Conservation (phyloP, 306 rosid genomes). For the Malus domestica region ASM211411v1 NC_041791.1:950001-950500, state of each 20-base stretch:
- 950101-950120: background rate
- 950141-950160: constrained; percentile 7
- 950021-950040: background rate
- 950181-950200: background rate
- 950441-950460: background rate
- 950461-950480: background rate
- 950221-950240: constrained; percentile 1
- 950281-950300: background rate
- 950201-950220: constrained; percentile 8
- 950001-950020: background rate
- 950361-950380: background rate
- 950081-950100: background rate
- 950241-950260: background rate
- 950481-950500: constrained; percentile 1
- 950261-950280: background rate
- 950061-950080: background rate
- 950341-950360: background rate
- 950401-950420: background rate
- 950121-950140: background rate
- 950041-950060: background rate
- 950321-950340: background rate
- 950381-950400: background rate
- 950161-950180: constrained; percentile 10
- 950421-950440: background rate
- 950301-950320: background rate